Conservation (phyloP, 164 flowering plant genomes). For the Echeveria elegans region DNA sequence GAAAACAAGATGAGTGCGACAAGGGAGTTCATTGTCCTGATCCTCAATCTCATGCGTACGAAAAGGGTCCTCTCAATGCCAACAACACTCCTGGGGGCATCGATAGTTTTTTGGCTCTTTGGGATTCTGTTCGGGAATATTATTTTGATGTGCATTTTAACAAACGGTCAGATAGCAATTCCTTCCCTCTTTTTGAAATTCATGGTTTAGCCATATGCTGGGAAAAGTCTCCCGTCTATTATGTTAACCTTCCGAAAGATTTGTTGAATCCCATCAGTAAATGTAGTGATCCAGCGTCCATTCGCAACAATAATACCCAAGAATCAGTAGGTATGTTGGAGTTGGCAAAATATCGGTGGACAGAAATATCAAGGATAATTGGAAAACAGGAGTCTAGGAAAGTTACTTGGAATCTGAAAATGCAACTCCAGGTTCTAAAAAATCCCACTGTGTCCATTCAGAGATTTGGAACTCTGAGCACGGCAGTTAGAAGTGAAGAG, state of each 20-base stretch:
- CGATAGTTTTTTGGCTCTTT: slow-evolving; percentile 73
- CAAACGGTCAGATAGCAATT: slow-evolving; percentile 40
- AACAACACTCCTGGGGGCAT: slow-evolving; percentile 53
- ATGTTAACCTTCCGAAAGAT: slow-evolving; percentile 70
- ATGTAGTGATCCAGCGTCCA: slow-evolving; percentile 9
- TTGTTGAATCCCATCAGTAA: slow-evolving; percentile 17
- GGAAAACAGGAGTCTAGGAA: slow-evolving; percentile 40
- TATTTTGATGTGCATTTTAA: slow-evolving; percentile 79
- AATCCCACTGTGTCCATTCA: slow-evolving; percentile 50
- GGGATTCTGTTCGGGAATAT: slow-evolving; percentile 65
- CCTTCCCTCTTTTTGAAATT: slow-evolving; percentile 56
- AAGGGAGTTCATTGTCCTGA: slow-evolving; percentile 11
- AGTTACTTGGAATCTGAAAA: slow-evolving; percentile 76
- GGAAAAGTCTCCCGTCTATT: slow-evolving; percentile 87
- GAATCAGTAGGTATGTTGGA: slow-evolving; percentile 26
- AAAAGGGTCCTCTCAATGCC: slow-evolving; percentile 66
- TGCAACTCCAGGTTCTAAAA: slow-evolving; percentile 76
- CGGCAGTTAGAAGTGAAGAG: slow-evolving; percentile 24
- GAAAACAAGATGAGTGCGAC: slow-evolving; percentile 11
- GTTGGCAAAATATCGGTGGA: slow-evolving; percentile 52
- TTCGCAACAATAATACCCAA: slow-evolving; percentile 3
- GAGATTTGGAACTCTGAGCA: slow-evolving; percentile 36
- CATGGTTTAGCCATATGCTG: slow-evolving; percentile 90
- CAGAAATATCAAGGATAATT: slow-evolving; percentile 49
- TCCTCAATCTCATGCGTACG: slow-evolving; percentile 14